Evolutionary conservation across 148 eudicot species (phyloP), one percentile per base, ranked within the genome.

Genomic region (Cornus suecica): DNA sequence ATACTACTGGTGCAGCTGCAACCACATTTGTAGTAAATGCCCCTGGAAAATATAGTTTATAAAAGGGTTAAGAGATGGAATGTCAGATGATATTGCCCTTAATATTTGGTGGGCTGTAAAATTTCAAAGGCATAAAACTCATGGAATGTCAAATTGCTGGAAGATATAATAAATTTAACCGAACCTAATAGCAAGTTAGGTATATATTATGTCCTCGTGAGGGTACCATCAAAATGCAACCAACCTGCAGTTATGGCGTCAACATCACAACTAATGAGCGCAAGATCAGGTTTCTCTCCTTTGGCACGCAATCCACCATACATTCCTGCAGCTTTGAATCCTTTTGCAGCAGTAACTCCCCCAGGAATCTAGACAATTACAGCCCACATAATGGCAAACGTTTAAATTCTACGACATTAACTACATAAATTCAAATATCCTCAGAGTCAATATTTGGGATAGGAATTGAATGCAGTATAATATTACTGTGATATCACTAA

Each of bases 211-310:
- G 24, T 52, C 69, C 26, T 37, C 58, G 37, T 26, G 18, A 30
- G 67, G 54, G 41, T 20, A 25, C 22, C 27, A 6, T 28, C 37
- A 5, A 23, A 66, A 48, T 48, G 61, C 66, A 34, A 61, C 28
- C 28, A 75, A 95, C 99, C 99, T 83, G 99, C 97, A 77, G 97
- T 83, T 27, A 86, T 41, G 72, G 99, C 97, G 88, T 92, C 97
- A 30, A 95, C 97, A 72, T 95, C 97, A 80, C 99, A 95, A 72
- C 89, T 79, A 48, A 95, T 92, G 13, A 95, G 89, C 20, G 99
- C 99, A 74, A 95, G 92, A 84, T 95, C 99, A 69, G 99, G 99
- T 84, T 95, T 95, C 78, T 87, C 85, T 80, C 99, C 97, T 76
- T 81, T 89, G 74, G 96, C 97, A 74, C 99, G 88, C 81, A 94